Percentiles rank a stretch among this genome's conserved stretches.
phyloP scores from a whole-genome alignment of 495 filamentous ascomycete genomes.

The Aspergillus cavernicola region DNA sequence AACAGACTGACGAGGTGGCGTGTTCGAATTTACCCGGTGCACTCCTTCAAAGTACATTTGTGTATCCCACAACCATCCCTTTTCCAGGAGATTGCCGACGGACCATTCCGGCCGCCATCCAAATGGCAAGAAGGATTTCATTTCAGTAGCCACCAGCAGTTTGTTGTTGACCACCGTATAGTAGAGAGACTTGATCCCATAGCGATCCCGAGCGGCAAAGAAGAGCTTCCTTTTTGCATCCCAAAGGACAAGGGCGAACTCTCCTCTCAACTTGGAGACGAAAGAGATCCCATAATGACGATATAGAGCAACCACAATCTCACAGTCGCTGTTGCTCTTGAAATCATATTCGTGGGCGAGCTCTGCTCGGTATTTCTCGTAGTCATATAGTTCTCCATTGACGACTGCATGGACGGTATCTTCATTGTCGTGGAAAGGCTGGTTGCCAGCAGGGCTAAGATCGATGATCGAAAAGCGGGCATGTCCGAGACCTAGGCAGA shows the following conservation, averaged over 20 bases:
- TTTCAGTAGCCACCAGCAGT: slow-evolving; percentile 40
- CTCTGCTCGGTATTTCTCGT: slow-evolving; percentile 35
- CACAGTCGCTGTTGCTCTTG: slow-evolving; percentile 39
- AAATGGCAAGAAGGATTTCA: slow-evolving; percentile 43
- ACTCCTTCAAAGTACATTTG: slow-evolving; percentile 46
- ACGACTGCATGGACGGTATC: slow-evolving; percentile 46
- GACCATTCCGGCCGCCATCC: slow-evolving; percentile 50
- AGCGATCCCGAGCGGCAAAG: slow-evolving; percentile 47
- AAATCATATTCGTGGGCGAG: slow-evolving; percentile 39
- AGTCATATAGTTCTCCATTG: slow-evolving; percentile 54
- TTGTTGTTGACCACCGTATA: slow-evolving; percentile 36
- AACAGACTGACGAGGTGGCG: slow-evolving; percentile 22
- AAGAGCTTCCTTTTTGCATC: slow-evolving; percentile 36
- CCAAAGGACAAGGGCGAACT: slow-evolving; percentile 49
- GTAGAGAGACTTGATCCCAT: slow-evolving; percentile 52
- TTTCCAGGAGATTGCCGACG: slow-evolving; percentile 34
- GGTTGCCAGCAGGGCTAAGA: slow-evolving; percentile 38
- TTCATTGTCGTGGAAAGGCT: slow-evolving; percentile 43
- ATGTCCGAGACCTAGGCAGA: slow-evolving; percentile 33
- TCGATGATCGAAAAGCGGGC: slow-evolving; percentile 51
- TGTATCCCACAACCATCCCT: slow-evolving; percentile 33
- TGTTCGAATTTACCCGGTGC: slow-evolving; percentile 20
- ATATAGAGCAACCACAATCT: slow-evolving; percentile 51
- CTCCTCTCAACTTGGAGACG: slow-evolving; percentile 43
- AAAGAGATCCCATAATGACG: slow-evolving; percentile 42